Evolutionary conservation across 106 monocot species (phyloP).

Genomic region (Dioscorea alata): DNA sequence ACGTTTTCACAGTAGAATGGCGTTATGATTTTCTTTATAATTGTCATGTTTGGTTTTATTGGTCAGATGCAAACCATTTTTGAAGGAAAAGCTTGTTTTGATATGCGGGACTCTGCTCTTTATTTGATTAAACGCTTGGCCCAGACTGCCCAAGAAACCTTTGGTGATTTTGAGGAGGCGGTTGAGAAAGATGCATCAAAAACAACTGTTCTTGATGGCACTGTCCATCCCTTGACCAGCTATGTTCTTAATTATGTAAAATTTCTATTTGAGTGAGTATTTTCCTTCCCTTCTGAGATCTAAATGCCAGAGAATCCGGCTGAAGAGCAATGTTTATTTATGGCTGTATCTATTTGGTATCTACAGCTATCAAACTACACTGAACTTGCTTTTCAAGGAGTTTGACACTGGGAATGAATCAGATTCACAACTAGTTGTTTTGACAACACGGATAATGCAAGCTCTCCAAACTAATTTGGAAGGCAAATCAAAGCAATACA

Average conservation of each 20-base stretch:
- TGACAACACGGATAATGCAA: conserved; percentile 83
- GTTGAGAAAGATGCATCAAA: conserved; percentile 73
- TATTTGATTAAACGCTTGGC: conserved; percentile 48
- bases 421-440: conserved; percentile 56
- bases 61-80: conserved; percentile 52
- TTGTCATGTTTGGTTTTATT: neutral
- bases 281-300: neutral
- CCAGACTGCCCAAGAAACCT: conserved; percentile 57
- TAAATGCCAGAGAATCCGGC: too few relatives aligned
- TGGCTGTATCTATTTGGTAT: neutral
- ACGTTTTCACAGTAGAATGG: too few relatives aligned
- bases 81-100: conserved; percentile 61
- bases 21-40: neutral
- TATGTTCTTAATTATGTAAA: conserved; percentile 38
- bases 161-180: conserved; percentile 63
- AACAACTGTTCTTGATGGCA: conserved; percentile 63
- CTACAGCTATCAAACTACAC: conserved; percentile 76
- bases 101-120: conserved; percentile 39
- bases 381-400: conserved; percentile 83
- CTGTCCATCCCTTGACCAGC: conserved; percentile 37
- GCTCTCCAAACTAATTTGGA: conserved; percentile 70
- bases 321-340: too few relatives aligned
- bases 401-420: conserved; percentile 55
- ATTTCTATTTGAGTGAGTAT: conserved; percentile 25
- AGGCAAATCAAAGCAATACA: conserved; percentile 72